Conservation (phyloP, 371 early-diverging fungal species). For the Rhizomucor pusillus region DNA sequence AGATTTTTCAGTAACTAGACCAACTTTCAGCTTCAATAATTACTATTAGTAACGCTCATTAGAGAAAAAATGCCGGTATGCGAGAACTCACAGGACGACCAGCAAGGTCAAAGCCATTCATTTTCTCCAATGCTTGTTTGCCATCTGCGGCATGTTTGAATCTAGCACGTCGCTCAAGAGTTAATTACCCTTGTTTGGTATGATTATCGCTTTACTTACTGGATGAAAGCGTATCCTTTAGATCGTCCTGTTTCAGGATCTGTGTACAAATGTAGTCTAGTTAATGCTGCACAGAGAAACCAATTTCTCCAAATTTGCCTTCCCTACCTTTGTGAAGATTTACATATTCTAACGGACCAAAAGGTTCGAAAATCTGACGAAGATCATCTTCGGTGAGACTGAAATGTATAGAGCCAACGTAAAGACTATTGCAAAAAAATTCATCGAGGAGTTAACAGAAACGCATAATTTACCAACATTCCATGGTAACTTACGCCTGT, state of each 20-base stretch:
- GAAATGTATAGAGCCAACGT: conserved; percentile 80
- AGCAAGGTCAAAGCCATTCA: conserved; percentile 85
- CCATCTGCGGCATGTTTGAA: conserved; percentile 76
- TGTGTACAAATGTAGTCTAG: conserved; percentile 5
- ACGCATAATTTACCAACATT: not conserved
- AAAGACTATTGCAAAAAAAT: conserved; percentile 67
- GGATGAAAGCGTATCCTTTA: conserved; percentile 88
- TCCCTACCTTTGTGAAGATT: conserved; percentile 64
- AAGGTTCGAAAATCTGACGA: conserved; percentile 79
- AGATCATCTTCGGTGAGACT: conserved; percentile 85
- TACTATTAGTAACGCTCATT: not conserved
- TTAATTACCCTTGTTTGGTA: too few relatives aligned
- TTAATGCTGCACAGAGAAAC: not conserved
- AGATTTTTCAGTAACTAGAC: conserved; percentile 72
- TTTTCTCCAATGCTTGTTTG: conserved; percentile 75
- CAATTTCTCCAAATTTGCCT: not conserved
- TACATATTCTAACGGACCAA: conserved; percentile 85
- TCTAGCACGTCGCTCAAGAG: too few relatives aligned
- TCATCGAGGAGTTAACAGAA: conserved; percentile 19
- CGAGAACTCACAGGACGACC: conserved; percentile 59
- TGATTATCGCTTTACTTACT: too few relatives aligned
- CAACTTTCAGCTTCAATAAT: conserved; percentile 70
- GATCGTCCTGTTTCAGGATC: conserved; percentile 82
- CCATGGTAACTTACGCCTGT: conserved; percentile 42
- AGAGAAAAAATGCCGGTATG: not conserved